Percentiles rank a stretch among this genome's conserved stretches.
Conservation (phyloP, 1,139 yeast species). For the Tardiomyces depauwii region DNA sequence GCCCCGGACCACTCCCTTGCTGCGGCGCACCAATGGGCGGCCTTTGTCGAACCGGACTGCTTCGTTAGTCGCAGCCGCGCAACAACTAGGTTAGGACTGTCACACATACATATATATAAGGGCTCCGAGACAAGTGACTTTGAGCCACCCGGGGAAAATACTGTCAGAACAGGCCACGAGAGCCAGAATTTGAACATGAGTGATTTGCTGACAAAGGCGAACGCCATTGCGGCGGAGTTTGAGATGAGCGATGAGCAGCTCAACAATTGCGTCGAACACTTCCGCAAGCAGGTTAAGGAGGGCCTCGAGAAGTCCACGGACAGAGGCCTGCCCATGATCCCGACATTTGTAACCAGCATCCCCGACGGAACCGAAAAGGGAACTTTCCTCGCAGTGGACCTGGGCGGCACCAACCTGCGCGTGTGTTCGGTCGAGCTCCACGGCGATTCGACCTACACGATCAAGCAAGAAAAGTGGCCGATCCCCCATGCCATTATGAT, state of each 20-base stretch:
- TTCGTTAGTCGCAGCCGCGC: no score
- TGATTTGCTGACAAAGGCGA: conserved; percentile 22
- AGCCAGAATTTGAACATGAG: no score
- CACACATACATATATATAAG: no score
- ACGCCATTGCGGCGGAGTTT: conserved; percentile 45
- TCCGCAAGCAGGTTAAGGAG: conserved; percentile 47
- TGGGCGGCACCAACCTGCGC: conserved; percentile 84
- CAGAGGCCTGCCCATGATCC: conserved; percentile 73
- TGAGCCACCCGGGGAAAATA: no score
- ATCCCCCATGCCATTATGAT: conserved; percentile 67
- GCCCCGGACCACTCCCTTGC: no score
- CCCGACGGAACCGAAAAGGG: conserved; percentile 82
- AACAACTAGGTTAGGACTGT: no score
- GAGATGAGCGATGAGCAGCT: conserved; percentile 41
- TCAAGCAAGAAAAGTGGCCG: conserved; percentile 61
- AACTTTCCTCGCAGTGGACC: conserved; percentile 65
- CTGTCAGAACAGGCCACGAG: no score
- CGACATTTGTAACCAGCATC: conserved; percentile 66
- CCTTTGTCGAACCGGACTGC: no score
- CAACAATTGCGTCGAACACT: conserved; percentile 49
- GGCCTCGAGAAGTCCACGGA: conserved; percentile 45
- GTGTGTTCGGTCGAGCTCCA: conserved; percentile 72
- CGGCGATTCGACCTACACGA: conserved; percentile 69
- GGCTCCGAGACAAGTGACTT: no score
- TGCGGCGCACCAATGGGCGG: no score